A percentile compares a stretch with the other conserved stretches of the same genome.
phyloP scores from a whole-genome alignment of 2,329 filamentous ascomycete species.

The Beauveria pseudobassiana region DNA sequence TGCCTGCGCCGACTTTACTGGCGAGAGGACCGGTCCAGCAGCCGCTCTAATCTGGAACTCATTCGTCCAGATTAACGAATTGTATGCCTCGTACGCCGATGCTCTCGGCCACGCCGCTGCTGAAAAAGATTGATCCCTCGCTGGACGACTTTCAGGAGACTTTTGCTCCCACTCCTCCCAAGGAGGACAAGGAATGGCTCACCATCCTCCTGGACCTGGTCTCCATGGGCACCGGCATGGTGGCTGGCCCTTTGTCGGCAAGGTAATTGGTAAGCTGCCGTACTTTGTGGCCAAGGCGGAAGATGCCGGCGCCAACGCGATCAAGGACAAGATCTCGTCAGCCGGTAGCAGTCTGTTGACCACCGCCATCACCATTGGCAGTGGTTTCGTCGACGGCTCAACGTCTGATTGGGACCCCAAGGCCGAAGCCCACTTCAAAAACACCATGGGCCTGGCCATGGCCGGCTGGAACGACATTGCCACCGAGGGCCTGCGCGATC shows the following conservation, averaged over 20 bases:
- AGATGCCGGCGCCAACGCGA: background rate
- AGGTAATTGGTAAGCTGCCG: background rate
- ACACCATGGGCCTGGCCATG: background rate
- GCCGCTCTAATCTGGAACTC: conserved; percentile 20
- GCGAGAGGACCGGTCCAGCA: conserved; percentile 15
- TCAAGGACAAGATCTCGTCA: background rate
- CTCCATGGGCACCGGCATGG: conserved; percentile 19
- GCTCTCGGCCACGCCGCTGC: conserved; percentile 7
- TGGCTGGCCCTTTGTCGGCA: conserved; percentile 21
- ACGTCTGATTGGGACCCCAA: background rate
- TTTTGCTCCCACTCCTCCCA: conserved; percentile 11
- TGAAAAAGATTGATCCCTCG: conserved; percentile 11
- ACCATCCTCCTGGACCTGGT: conserved; percentile 23
- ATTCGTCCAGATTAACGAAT: conserved; percentile 17
- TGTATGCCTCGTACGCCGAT: conserved; percentile 10
- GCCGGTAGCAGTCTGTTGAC: background rate
- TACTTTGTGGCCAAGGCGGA: background rate
- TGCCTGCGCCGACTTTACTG: conserved; percentile 9
- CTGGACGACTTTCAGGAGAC: conserved; percentile 16
- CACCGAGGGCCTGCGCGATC: background rate
- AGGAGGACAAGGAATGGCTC: conserved; percentile 18
- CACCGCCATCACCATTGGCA: background rate
- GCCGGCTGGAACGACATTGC: background rate
- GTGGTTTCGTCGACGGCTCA: background rate
- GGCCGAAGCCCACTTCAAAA: background rate